Base-by-base conservation (phyloP, 148 eudicot genomes). In the Hydrangea macrophylla region DNA sequence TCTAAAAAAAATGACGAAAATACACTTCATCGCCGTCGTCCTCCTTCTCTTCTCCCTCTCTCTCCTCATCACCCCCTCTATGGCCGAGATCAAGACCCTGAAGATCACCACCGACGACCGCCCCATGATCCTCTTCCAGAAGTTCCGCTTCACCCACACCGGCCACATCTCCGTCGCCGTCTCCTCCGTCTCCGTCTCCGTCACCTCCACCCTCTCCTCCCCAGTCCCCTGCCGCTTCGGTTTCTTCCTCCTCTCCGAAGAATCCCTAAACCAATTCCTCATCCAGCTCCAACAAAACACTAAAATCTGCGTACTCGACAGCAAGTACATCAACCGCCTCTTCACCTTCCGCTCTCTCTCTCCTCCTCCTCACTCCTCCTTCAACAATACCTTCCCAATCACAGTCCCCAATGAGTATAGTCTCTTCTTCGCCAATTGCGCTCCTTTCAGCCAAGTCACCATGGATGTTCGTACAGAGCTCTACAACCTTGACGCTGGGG, bases 101-200 rank as follows among this genome's bases (percentile, higher is more conserved):
- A 78, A 80, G 42, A 86, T 91, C 81, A 32, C 58, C 54, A 12
- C 83, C 75, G 97, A 91, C 65, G 26, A 62, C 32, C 86, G 97
- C 0, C 80, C 97, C 7, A 86, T 88, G 92, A 88, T 91, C 84
- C 90, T 91, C 60, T 86, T 91, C 80, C 92, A 91, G 62, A 86
- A 81, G 12, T 91, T 91, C 86, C 92, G 97, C 1, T 91, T 91
- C 87, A 91, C 97, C 0, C 88, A 82, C 79, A 79, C 86, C 59
- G 95, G 95, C 17, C 82, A 75, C 37, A 90, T 80, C 26, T 0
- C 66, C 60, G 65, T 91, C 54, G 7, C 88, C 50, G 88, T 89
- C 23, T 81, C 92, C 35, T 25, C 88, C 37, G 84, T 95, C 53
- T 12, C 76, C 65, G 92, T 91, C 25, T 80, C 85, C 31, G 95